Evolutionary conservation across 2,329 filamentous ascomycete genomes (phyloP).

Genomic region (Neofusicoccum sp.): DNA sequence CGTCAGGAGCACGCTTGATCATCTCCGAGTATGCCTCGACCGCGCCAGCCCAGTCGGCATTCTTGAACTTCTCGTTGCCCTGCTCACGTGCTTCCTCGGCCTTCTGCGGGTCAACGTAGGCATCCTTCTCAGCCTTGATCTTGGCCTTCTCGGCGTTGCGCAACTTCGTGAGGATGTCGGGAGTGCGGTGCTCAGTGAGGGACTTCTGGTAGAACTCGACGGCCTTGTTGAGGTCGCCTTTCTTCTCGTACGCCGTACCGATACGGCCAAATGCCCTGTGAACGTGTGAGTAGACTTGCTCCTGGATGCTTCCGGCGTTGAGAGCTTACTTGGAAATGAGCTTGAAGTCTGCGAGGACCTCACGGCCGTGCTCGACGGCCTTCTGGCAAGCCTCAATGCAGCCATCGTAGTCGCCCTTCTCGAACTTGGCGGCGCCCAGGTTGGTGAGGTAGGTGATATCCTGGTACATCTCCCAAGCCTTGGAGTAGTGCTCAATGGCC

Average conservation of each 20-base stretch:
- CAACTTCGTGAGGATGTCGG: slow-evolving; percentile 89
- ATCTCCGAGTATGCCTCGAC: slow-evolving; percentile 95
- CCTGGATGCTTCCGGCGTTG: background rate
- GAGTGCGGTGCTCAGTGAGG: slow-evolving; percentile 93
- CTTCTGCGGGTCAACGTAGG: slow-evolving; percentile 87
- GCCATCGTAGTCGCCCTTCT: slow-evolving; percentile 91
- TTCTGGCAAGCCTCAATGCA: slow-evolving; percentile 83
- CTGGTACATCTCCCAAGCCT: slow-evolving; percentile 92
- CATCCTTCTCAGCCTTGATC: slow-evolving; percentile 68
- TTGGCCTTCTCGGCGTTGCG: slow-evolving; percentile 86
- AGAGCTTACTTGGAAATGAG: slow-evolving; percentile 79
- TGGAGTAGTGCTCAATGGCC: slow-evolving; percentile 89
- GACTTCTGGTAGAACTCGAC: slow-evolving; percentile 91
- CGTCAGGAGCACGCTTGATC: slow-evolving; percentile 90
- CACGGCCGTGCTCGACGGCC: slow-evolving; percentile 85
- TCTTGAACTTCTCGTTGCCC: slow-evolving; percentile 97
- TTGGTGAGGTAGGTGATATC: slow-evolving; percentile 99
- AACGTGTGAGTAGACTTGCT: slow-evolving; percentile 19
- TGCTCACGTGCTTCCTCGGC: slow-evolving; percentile 94
- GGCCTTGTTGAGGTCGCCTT: slow-evolving; percentile 74
- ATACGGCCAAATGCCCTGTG: slow-evolving; percentile 82
- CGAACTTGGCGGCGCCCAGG: slow-evolving; percentile 87
- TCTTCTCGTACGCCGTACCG: slow-evolving; percentile 88
- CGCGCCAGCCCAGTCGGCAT: slow-evolving; percentile 89
- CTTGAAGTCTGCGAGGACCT: slow-evolving; percentile 95